These are phyloP conservation scores for Xylaria sp. DNA, from an alignment of 2,329 filamentous ascomycete species.

Conservation along the genomic window DNA sequence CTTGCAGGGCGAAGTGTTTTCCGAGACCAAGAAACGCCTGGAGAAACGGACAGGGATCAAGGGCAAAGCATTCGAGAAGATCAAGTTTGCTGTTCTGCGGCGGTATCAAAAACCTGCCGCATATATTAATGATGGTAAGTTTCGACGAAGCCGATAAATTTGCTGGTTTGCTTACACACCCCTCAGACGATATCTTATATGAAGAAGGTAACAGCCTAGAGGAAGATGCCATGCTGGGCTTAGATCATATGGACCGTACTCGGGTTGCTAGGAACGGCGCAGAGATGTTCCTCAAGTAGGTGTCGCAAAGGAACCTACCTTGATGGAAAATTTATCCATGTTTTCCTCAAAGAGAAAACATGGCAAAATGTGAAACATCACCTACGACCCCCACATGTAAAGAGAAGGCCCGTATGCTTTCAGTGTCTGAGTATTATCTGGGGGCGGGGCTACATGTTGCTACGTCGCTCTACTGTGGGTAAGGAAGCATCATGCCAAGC, in stretches of 20 bases:
- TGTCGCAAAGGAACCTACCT: neutral
- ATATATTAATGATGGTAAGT: conserved; percentile 88
- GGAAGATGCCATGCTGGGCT: conserved; percentile 70
- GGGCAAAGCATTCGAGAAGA: conserved; percentile 98
- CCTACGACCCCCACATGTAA: conserved; percentile 19
- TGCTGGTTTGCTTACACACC: conserved; percentile 41
- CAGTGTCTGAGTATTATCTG: conserved; percentile 22
- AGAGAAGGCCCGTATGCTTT: conserved; percentile 27
- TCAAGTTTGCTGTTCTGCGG: conserved; percentile 89
- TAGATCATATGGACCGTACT: conserved; percentile 73
- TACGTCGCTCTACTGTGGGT: conserved; percentile 4
- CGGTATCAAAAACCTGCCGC: conserved; percentile 74
- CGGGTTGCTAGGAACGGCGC: conserved; percentile 68
- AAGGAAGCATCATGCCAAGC: conserved; percentile 23
- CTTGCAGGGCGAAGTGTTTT: conserved; percentile 80
- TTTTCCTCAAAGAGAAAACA: conserved; percentile 27
- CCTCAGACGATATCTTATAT: conserved; percentile 67
- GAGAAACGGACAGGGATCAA: conserved; percentile 94
- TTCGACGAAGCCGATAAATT: conserved; percentile 1
- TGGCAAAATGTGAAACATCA: conserved; percentile 13
- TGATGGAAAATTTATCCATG: conserved; percentile 10
- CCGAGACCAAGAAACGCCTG: conserved; percentile 92
- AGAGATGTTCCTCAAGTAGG: conserved; percentile 67
- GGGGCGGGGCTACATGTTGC: conserved; percentile 1
- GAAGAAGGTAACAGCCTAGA: conserved; percentile 58